These are phyloP conservation scores for Darksidea phi DNA, from an alignment of 495 filamentous ascomycete species.

Conservation along the genomic window DNA sequence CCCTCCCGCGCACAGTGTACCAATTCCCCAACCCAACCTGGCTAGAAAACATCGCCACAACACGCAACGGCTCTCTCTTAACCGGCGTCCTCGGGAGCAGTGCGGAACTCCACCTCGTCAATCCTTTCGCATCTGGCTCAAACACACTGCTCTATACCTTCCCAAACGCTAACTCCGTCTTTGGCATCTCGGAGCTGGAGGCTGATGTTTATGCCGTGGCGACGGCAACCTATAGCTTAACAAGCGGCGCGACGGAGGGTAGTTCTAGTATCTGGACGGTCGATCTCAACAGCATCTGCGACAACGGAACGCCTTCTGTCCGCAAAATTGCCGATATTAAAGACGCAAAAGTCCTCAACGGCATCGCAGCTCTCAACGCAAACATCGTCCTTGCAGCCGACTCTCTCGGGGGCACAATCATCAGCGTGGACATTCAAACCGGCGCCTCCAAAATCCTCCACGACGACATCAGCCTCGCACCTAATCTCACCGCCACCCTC, in stretches of 20 bases:
- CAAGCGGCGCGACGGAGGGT: not conserved
- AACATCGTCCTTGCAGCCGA: slow-evolving; percentile 15
- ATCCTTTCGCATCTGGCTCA: slow-evolving; percentile 2
- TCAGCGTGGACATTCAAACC: not conserved
- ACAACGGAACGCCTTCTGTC: not conserved
- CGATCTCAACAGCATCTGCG: not conserved
- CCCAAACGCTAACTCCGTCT: not conserved
- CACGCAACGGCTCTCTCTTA: slow-evolving; percentile 16
- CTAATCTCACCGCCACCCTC: not conserved
- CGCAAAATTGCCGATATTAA: slow-evolving; percentile 8
- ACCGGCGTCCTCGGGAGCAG: not conserved
- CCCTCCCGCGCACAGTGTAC: slow-evolving; percentile 4
- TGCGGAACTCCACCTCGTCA: slow-evolving; percentile 11
- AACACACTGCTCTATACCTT: slow-evolving; percentile 6
- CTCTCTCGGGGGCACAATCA: not conserved
- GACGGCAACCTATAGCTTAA: not conserved
- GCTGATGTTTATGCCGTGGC: slow-evolving; percentile 13
- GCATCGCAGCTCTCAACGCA: slow-evolving; percentile 5
- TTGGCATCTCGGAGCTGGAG: slow-evolving; percentile 13
- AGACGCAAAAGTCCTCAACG: not conserved
- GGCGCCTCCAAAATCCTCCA: not conserved
- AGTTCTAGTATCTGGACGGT: slow-evolving; percentile 13
- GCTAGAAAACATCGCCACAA: slow-evolving; percentile 19
- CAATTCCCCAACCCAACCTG: slow-evolving; percentile 26
- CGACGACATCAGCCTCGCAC: slow-evolving; percentile 3